These are phyloP conservation scores for Musa schizocarpa DNA, from an alignment of 176 grass and related monocot species.

Conservation along the genomic window DNA sequence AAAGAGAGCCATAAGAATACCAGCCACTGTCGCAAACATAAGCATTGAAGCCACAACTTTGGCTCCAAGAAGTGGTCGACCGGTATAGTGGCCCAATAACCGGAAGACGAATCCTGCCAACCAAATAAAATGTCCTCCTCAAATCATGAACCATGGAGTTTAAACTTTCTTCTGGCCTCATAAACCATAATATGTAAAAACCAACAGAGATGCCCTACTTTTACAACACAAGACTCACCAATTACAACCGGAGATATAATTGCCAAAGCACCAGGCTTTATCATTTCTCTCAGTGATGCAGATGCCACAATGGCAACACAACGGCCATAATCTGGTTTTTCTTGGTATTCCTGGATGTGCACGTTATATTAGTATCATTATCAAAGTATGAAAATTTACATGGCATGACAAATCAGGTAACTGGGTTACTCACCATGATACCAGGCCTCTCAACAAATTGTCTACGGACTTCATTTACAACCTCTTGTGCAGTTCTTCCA, in stretches of 20 bases:
- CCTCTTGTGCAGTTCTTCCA: constrained; percentile 97
- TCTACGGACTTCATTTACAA: constrained; percentile 97
- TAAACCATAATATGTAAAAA: not conserved
- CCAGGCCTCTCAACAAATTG: constrained; percentile 99
- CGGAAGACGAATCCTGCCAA: constrained; percentile 75
- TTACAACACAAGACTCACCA: constrained; percentile 43
- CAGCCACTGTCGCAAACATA: constrained; percentile 87
- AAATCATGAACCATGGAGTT: not conserved
- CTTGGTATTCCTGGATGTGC: constrained; percentile 68
- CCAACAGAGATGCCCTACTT: not conserved
- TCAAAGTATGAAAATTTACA: constrained; percentile 12
- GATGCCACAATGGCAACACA: constrained; percentile 99
- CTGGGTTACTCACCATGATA: constrained; percentile 72
- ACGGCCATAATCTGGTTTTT: constrained; percentile 92
- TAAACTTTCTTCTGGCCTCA: not conserved
- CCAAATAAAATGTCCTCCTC: not conserved
- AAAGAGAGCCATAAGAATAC: constrained; percentile 99
- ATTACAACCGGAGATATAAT: constrained; percentile 84
- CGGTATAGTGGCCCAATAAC: constrained; percentile 64
- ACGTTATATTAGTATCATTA: constrained; percentile 15
- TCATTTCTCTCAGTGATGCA: constrained; percentile 94
- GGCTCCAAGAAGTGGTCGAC: constrained; percentile 75
- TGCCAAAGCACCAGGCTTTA: constrained; percentile 85
- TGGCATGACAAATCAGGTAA: constrained; percentile 11
- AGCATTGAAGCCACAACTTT: constrained; percentile 96